Evolutionary conservation across 2,329 filamentous ascomycete genomes (phyloP), one percentile per base, ranked within the genome.

Genomic region (Colletotrichum sp.): DNA sequence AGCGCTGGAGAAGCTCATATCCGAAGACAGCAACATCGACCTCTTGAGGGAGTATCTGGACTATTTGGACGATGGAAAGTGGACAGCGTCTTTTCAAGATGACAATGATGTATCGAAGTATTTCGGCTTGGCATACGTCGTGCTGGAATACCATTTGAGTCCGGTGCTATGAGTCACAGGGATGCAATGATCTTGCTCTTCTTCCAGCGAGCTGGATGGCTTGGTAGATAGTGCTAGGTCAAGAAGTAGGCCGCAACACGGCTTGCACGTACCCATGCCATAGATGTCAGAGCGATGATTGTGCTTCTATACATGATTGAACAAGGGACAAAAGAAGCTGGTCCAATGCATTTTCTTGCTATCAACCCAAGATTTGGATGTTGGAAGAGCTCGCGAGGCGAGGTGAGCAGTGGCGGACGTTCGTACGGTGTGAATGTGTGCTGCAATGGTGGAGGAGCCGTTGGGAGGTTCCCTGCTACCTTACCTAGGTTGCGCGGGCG

Each of bases 141-240:
- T 92, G 48, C 78, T 93, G 36, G 86, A 88, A 69, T 89, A 90
- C 78, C 87, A 89, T 61, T 80, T 92, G 26, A 82, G 86, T 13
- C 88, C 89, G 21, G 87, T 87, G 6, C 76, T 92, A 21, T 92
- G 77, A 75, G 38, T 21, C 9, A 48, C 24, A 24, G 24, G n/a
- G 34, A 38, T 38, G 18, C 62, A 24, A 21, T 32, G 30, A 30
- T 21, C 32, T 62, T 61, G 18, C 58, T 32, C 28, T 21, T 21
- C n/a, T 34, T 18, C 30, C 18, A 9, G 18, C 58, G 6, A 61
- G n/a, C 28, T 21, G 26, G 16, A 58, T 28, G 13, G 26, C 55
- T 24, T 61, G 28, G 28, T 21, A 21, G n/a, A 21, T 21, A 52
- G 43, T 52, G n/a, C 43, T 52, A 13, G n/a, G 43, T 24, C 21